Base-by-base conservation (phyloP, 768 basidiomycete genomes). In the Albatrellus ellisii region DNA sequence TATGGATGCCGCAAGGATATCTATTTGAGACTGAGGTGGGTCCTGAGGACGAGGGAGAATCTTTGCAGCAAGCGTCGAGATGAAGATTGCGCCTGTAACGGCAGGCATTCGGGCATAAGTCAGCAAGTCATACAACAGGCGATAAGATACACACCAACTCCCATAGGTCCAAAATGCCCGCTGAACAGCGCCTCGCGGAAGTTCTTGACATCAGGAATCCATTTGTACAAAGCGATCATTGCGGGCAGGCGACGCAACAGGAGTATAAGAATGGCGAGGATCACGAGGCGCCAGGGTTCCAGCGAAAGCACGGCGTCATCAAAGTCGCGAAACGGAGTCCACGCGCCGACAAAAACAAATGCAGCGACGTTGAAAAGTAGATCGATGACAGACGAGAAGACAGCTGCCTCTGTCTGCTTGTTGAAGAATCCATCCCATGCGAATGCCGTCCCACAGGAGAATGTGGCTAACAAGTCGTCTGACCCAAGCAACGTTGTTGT, bases 361-460 rank as follows among this genome's bases (percentile, higher is more conserved):
- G 86, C 85, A 22, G 90, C 88, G 47, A 90, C 75, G 63, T 97
- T 97, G 75, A 95, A 94, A 44, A 98, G 69, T 50, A 97, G 65
- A 60, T 98, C 89, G 54, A 98, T 89, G 52, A 98, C 92, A 61
- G 87, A 89, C 50, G 81, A 86, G 68, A 99, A 99, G 47, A 90
- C 79, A 22, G 87, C 75, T 58, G 97, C 92, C 56, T 95, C 92
- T 0, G 91, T 95, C 54, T 91, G 88, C 44, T 77, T 75, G 59
- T 89, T 88, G 67, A 86, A 86, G 64, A 90, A 92, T 26, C 80
- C 89, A 55, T 94, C 91, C 90, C 90, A 95, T 0, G 90, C 94
- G 57, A 97, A 99, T 2, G 90, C 88, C 4, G 88, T 81, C 14
- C 95, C 95, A 55, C 92, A 97, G 4, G 80, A 77, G 59, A 98